A percentile compares a stretch with the other conserved stretches of the same genome.
phyloP scores from a whole-genome alignment of 1,284 basidiomycete species.

The Ceratorhiza oryzae-sativae region DNA sequence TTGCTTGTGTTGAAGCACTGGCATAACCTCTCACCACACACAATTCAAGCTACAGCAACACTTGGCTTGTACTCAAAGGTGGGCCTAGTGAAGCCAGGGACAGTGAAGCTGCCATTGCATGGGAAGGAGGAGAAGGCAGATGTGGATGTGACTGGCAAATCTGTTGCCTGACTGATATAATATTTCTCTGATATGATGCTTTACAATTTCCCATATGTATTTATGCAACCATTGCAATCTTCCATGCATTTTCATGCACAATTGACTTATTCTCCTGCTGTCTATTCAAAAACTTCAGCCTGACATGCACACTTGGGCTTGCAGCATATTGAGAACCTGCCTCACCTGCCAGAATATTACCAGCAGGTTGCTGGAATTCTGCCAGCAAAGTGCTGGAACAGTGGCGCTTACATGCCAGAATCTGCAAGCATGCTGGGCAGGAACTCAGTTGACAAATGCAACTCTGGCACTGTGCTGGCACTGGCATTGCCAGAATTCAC shows the following conservation, averaged over 20 bases:
- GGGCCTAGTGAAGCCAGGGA: not conserved
- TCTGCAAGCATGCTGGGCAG: not conserved
- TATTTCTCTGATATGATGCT: not conserved
- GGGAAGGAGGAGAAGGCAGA: not conserved
- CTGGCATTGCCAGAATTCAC: not conserved
- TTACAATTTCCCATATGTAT: not conserved
- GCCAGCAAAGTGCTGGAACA: not conserved
- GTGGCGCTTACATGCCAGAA: not conserved
- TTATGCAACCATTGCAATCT: too few species aligned
- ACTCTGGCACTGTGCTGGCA: not conserved
- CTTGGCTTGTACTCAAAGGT: slow-evolving; percentile 12
- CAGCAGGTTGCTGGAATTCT: not conserved
- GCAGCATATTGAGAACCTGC: not conserved
- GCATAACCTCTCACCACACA: not conserved
- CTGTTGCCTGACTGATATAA: too few species aligned
- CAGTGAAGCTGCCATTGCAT: not conserved
- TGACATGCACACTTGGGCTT: not conserved
- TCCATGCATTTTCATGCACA: too few species aligned
- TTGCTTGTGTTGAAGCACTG: not conserved
- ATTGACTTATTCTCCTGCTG: too few species aligned
- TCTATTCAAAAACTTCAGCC: too few species aligned
- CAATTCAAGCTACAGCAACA: slow-evolving; percentile 4
- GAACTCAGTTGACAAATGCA: not conserved
- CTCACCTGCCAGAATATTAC: not conserved
- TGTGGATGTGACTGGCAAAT: not conserved